These are phyloP conservation scores for Pseudogymnoascus sp. DNA, from an alignment of 2,329 filamentous ascomycete species.

Conservation along the genomic window DNA sequence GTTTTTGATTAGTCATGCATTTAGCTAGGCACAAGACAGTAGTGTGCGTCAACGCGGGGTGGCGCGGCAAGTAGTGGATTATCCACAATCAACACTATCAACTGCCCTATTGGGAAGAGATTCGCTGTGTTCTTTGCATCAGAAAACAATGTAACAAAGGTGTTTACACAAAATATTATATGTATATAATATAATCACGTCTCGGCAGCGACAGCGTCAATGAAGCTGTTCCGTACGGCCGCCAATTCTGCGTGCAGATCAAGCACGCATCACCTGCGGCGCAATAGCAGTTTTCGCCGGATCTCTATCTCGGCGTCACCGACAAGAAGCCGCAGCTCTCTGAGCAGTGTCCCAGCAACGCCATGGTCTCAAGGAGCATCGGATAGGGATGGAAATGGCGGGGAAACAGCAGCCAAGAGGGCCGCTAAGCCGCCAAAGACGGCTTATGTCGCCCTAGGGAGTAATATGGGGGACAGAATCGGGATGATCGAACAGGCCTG, in stretches of 20 bases:
- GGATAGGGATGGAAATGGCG: not conserved
- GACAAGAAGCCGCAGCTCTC: constrained; percentile 10
- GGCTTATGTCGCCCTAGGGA: constrained; percentile 82
- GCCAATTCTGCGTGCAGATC: constrained; percentile 2
- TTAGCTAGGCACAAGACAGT: constrained; percentile 4
- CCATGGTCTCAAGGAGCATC: constrained; percentile 17
- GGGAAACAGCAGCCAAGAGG: constrained; percentile 1
- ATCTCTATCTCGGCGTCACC: not conserved
- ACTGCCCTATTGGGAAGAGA: constrained; percentile 5
- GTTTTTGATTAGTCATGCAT: constrained; percentile 5
- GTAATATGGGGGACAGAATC: constrained; percentile 82
- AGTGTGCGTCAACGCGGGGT: constrained; percentile 8
- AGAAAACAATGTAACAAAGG: not conserved
- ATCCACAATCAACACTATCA: constrained; percentile 2
- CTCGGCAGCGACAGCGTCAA: not conserved
- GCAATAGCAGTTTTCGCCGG: not conserved
- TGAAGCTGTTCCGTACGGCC: constrained; percentile 9
- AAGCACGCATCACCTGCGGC: not conserved
- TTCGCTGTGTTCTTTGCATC: constrained; percentile 1
- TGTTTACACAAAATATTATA: not conserved
- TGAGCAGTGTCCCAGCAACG: constrained; percentile 9
- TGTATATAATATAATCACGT: not conserved
- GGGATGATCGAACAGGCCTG: constrained; percentile 80
- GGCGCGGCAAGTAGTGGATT: constrained; percentile 5
- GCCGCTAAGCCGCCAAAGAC: constrained; percentile 14